These are phyloP conservation scores for Wallacemonas sp. DNA, from an alignment of 208 protist species.

Conservation along the genomic window DNA sequence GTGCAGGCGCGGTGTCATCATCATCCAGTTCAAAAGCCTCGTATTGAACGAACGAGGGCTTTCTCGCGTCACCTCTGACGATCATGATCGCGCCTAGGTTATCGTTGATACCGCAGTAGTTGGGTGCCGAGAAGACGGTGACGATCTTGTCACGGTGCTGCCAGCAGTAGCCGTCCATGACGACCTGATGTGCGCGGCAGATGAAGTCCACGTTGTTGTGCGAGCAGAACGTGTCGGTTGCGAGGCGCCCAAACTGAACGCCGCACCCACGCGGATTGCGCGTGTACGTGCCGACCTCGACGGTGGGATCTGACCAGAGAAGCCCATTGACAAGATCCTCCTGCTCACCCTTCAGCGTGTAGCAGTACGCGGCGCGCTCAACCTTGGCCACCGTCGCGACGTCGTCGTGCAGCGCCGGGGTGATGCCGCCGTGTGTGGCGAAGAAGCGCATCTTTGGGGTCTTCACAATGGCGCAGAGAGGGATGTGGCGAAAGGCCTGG, in stretches of 20 bases:
- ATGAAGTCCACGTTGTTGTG: constrained; percentile 97
- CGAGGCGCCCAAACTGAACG: constrained; percentile 95
- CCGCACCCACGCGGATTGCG: constrained; percentile 98
- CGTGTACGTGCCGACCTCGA: constrained; percentile 81
- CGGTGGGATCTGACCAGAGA: constrained; percentile 98
- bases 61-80: constrained; percentile 20
- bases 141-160: constrained; percentile 54
- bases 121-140: constrained; percentile 76
- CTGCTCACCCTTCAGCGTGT: constrained; percentile 93
- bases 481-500: constrained; percentile 70
- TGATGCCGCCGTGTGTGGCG: constrained; percentile 97
- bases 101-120: constrained; percentile 67
- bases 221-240: constrained; percentile 95
- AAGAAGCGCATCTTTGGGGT: constrained; percentile 94
- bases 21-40: constrained; percentile 26
- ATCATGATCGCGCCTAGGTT: constrained; percentile 40
- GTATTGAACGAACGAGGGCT: constrained; percentile 40
- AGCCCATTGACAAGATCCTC: constrained; percentile 97
- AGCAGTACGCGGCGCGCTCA: constrained; percentile 46
- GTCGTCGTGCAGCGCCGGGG: constrained; percentile 70
- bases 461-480: constrained; percentile 70
- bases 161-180: constrained; percentile 87
- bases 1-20: constrained; percentile 13
- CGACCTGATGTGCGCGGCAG: constrained; percentile 90
- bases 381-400: constrained; percentile 34